Base-by-base conservation (phyloP, 2,329 filamentous ascomycete species). In the Calonectria leucothoes region DNA sequence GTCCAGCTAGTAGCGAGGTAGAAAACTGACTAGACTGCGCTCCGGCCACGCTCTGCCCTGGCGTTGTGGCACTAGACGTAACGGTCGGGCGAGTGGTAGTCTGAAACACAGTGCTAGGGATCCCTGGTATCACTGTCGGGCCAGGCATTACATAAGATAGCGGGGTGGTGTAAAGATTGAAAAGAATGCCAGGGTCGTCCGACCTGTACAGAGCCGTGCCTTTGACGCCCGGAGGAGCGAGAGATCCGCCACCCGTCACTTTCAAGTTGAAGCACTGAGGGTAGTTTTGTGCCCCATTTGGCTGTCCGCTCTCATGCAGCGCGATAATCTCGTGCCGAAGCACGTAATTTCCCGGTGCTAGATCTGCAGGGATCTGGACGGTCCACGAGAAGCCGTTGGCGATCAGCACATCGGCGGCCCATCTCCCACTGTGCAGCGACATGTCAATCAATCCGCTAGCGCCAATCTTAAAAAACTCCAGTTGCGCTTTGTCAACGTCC, bases 401-500 rank as follows among this genome's bases (percentile, higher is more conserved):
- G 76, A 89, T 87, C 71, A 91, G 82, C 0, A 87, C 81, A 70
- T 82, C 81, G 5, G 83, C 75, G 1, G 81, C 82, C 85, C 85
- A 87, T 14, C 70, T 73, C 27, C 82, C 76, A 65, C 80, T 85
- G 57, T 83, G 85, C 74, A 84, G 80, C 73, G 89, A 84, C 75
- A 91, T 86, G 57, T 81, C 76, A 71, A 89, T 83, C 31, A 91
- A 85, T 71, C 91, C 92, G 39, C 82, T 85, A 70, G 87, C 87
- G 48, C 89, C 87, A 72, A 93, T 92, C 87, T 94, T 94, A 88
- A 92, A 90, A 83, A 89, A 93, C 75, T 89, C 82, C 35, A 93
- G 86, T 6, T 84, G 80, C 2, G 82, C 83, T 82, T 91, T 89
- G 82, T 90, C 87, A 70, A 88, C 89, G 0, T 82, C 81, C 45